phyloP scores from a whole-genome alignment of 345 rosid genomes.

The Camelina hispida region DNA sequence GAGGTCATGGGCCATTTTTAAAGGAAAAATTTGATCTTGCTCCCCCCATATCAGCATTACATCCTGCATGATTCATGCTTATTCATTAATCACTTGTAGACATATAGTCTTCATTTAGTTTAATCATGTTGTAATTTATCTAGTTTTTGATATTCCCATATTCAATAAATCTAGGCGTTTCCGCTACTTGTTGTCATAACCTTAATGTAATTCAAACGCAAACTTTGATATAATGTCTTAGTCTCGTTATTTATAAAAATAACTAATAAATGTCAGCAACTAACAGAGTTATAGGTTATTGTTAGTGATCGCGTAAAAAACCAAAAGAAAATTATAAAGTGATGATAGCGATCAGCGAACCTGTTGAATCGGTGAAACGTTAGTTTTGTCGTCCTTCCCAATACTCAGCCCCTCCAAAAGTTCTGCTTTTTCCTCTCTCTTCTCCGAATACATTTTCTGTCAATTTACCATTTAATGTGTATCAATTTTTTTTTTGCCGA shows the following conservation, averaged over 20 bases:
- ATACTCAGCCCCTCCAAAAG: slow-evolving; percentile 64
- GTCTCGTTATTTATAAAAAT: neutral
- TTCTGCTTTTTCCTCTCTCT: slow-evolving; percentile 71
- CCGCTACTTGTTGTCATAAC: too few species aligned
- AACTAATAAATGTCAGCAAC: neutral
- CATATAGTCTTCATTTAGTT: neutral
- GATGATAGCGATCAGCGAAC: slow-evolving; percentile 40
- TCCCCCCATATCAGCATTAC: slow-evolving; percentile 85
- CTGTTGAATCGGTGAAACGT: slow-evolving; percentile 69
- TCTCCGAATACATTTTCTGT: slow-evolving; percentile 69
- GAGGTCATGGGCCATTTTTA: slow-evolving; percentile 78
- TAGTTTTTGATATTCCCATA: too few species aligned
- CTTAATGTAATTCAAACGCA: neutral
- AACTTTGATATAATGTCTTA: neutral
- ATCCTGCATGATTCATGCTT: slow-evolving; percentile 50
- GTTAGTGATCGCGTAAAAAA: neutral
- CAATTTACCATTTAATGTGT: slow-evolving; percentile 16
- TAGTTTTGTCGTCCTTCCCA: slow-evolving; percentile 50
- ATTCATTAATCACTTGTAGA: neutral
- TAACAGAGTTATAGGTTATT: neutral
- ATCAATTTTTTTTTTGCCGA: too few species aligned
- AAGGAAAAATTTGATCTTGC: slow-evolving; percentile 72
- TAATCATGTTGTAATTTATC: neutral
- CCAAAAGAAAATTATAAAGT: neutral
- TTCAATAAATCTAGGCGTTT: too few species aligned